A percentile compares a stretch with the other conserved stretches of the same genome.
Evolutionary conservation across 805 yeast species (phyloP).

Genomic region (Sugiyamaella chiloensis): DNA sequence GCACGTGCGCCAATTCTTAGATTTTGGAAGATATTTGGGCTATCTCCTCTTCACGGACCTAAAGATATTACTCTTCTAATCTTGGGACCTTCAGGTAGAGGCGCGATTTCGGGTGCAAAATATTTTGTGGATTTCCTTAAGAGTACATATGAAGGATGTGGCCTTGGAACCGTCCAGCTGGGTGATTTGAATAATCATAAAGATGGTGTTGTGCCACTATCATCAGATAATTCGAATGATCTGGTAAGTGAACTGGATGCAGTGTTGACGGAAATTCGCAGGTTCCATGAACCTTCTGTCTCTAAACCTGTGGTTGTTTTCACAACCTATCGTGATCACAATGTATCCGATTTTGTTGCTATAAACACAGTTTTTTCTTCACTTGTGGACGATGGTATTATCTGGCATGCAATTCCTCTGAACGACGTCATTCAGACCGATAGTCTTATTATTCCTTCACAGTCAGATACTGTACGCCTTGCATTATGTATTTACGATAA

Average conservation of each 20-base stretch:
- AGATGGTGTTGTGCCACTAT: constrained; percentile 16
- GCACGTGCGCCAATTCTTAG: constrained; percentile 37
- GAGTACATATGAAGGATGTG: constrained; percentile 35
- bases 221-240: constrained; percentile 3
- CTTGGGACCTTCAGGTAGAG: constrained; percentile 29
- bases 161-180: constrained; percentile 30
- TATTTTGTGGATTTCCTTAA: constrained; percentile 28
- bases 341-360: not conserved
- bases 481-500: constrained; percentile 33
- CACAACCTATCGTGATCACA: not conserved
- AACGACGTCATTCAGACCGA: constrained; percentile 25
- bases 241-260: not conserved
- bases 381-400: constrained; percentile 3
- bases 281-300: not conserved
- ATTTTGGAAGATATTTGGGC: constrained; percentile 39
- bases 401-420: constrained; percentile 20
- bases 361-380: constrained; percentile 23
- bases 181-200: constrained; percentile 19
- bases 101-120: constrained; percentile 23
- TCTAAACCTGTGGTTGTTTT: constrained; percentile 8
- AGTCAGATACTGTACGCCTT: constrained; percentile 26
- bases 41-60: constrained; percentile 32
- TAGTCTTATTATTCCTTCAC: constrained; percentile 29
- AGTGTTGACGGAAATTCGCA: constrained; percentile 1
- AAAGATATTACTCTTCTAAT: constrained; percentile 31